Conservation (phyloP, 306 rosid species). For the Cicer bijugum region DNA sequence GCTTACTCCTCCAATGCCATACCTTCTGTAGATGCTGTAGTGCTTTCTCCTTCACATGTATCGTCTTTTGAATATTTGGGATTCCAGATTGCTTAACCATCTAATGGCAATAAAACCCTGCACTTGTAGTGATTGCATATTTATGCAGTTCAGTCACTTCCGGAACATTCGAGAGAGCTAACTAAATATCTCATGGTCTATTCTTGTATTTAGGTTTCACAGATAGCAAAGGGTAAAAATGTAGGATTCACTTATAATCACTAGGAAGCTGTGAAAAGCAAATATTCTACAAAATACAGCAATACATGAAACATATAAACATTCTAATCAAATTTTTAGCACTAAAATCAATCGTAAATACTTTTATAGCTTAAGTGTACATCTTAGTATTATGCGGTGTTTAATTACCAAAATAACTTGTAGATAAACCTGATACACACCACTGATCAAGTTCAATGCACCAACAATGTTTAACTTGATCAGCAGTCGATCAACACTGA, state of each 20-base stretch:
- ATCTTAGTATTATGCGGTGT: neutral
- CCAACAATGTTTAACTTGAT: neutral
- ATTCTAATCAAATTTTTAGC: slow-evolving; percentile 1
- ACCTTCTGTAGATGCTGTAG: neutral
- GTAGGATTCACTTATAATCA: neutral
- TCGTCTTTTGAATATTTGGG: slow-evolving; percentile 28
- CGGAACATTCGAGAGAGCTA: neutral
- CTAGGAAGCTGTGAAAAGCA: neutral
- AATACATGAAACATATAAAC: neutral
- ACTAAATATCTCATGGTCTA: neutral
- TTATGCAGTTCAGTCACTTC: slow-evolving; percentile 13
- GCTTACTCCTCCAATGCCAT: slow-evolving; percentile 21
- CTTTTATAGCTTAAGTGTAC: neutral
- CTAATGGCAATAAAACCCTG: neutral
- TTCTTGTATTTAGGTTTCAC: neutral
- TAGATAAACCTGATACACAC: neutral
- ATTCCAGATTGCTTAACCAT: slow-evolving; percentile 4
- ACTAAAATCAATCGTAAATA: slow-evolving; percentile 4
- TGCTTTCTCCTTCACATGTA: neutral
- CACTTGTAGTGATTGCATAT: slow-evolving; percentile 8
- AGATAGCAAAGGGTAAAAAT: neutral
- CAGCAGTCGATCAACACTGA: neutral
- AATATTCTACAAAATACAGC: neutral
- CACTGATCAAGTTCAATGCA: neutral
- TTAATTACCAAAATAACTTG: slow-evolving; percentile 7